A percentile compares a stretch with the other conserved stretches of the same genome.
Evolutionary conservation across 176 grass and related monocot species (phyloP).

Genomic region (Musa beccarii): DNA sequence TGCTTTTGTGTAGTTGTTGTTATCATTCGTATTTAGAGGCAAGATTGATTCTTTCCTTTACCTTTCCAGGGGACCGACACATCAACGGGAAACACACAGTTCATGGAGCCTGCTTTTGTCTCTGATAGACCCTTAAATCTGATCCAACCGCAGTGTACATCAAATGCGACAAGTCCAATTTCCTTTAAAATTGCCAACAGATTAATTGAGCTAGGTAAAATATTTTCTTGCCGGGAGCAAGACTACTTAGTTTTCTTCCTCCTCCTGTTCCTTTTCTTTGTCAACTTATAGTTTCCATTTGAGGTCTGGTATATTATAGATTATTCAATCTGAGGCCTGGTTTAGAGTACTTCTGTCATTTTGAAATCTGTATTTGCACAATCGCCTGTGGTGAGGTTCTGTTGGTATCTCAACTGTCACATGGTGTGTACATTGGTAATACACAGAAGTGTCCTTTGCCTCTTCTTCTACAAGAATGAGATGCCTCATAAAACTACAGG

Average conservation of each 20-base stretch:
- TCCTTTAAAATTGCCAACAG: constrained; percentile 20
- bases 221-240: background rate
- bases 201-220: constrained; percentile 39
- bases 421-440: background rate
- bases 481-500: background rate
- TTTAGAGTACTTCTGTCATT: background rate
- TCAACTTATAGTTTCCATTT: background rate
- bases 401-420: background rate
- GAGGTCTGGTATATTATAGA: too few species aligned
- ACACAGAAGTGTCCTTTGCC: background rate
- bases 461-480: background rate
- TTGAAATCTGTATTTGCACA: background rate
- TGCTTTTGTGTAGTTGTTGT: background rate
- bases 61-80: constrained; percentile 51
- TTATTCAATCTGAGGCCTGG: background rate
- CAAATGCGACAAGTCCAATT: constrained; percentile 33
- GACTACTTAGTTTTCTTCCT: background rate
- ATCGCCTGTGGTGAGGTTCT: background rate
- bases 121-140: constrained; percentile 41
- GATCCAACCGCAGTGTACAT: constrained; percentile 39
- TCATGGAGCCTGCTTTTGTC: constrained; percentile 59
- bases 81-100: constrained; percentile 30
- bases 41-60: background rate
- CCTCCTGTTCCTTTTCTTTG: too few species aligned
- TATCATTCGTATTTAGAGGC: constrained; percentile 4